Evolutionary conservation across 768 basidiomycete genomes (phyloP), one percentile per base, ranked within the genome.

Genomic region (Naganishia antarctica): DNA sequence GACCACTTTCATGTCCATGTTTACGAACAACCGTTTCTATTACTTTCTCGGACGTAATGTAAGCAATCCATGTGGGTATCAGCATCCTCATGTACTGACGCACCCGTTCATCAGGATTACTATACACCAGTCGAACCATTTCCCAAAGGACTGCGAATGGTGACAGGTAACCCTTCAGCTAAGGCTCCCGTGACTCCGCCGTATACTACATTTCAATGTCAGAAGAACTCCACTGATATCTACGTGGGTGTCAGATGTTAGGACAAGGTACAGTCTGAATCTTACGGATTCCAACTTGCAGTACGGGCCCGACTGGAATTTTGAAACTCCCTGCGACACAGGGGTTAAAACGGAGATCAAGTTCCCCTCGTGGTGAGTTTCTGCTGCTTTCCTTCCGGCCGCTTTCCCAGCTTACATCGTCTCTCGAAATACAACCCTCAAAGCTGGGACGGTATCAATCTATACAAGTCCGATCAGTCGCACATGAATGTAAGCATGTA

Each of bases 371-470:
- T 57, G 53, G 53, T 57, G 37, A 25, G 32, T 11, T 25, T 46
- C 45, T 46, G 23, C 18, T 18, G 26, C 26, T 9, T 32, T n/a
- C 15, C 5, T 32, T n/a, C n/a, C 31, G 7, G 6, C n/a, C 31
- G n/a, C n/a, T 51, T 32, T 21, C 12, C 32, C 15, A 21, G 7
- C 21, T 37, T 3, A 26, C 8, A 37, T 31, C 31, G 15, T 21
- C 23, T 21, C 32, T 18, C 37, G 32, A 37, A 11, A 1, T n/a
- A 59, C 62, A 50, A 71, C 72, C 53, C 70, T 15, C 45, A 59
- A 0, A 73, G 75, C 61, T 76, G 75, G 75, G 71, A 76, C 45
- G 75, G 75, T 40, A 61, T 71, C 26, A 73, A 76, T 62, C 66
- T 75, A 2, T 74, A 70, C 59, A 71, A 69, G 47, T 3, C 57